Percentiles rank a stretch among this genome's conserved stretches.
Conservation (phyloP, 1,139 yeast genomes). For the Suhomyces terraborum region DNA sequence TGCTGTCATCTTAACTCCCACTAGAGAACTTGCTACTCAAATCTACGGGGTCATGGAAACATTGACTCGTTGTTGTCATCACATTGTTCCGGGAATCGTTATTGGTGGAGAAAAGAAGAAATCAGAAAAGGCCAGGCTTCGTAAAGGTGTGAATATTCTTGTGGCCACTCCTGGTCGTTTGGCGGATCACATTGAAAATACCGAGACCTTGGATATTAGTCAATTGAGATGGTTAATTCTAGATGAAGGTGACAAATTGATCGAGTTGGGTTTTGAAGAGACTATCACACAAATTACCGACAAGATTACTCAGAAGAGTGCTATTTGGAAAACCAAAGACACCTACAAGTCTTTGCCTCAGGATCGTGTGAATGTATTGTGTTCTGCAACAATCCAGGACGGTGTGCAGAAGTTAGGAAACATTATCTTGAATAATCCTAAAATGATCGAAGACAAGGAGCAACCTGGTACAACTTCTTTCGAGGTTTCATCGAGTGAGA, state of each 20-base stretch:
- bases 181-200: constrained; percentile 90
- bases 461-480: constrained; percentile 41
- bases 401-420: constrained; percentile 81
- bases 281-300: constrained; percentile 76
- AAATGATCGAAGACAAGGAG: constrained; percentile 50
- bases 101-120: constrained; percentile 96
- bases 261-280: constrained; percentile 95
- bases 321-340: constrained; percentile 39
- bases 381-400: constrained; percentile 92
- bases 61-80: constrained; percentile 70
- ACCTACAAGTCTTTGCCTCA: constrained; percentile 62
- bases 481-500: constrained; percentile 35
- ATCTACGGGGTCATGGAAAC: constrained; percentile 79
- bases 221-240: constrained; percentile 80
- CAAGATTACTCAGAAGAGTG: constrained; percentile 50
- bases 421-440: constrained; percentile 69
- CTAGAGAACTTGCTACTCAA: constrained; percentile 93
- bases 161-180: constrained; percentile 94
- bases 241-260: constrained; percentile 94
- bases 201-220: constrained; percentile 65
- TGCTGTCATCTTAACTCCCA: constrained; percentile 86
- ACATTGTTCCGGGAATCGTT: constrained; percentile 87
- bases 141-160: constrained; percentile 86
- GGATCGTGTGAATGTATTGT: constrained; percentile 72
- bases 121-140: constrained; percentile 83